Base-by-base conservation (phyloP, 768 basidiomycete genomes). In the Nidularia pulvinata region DNA sequence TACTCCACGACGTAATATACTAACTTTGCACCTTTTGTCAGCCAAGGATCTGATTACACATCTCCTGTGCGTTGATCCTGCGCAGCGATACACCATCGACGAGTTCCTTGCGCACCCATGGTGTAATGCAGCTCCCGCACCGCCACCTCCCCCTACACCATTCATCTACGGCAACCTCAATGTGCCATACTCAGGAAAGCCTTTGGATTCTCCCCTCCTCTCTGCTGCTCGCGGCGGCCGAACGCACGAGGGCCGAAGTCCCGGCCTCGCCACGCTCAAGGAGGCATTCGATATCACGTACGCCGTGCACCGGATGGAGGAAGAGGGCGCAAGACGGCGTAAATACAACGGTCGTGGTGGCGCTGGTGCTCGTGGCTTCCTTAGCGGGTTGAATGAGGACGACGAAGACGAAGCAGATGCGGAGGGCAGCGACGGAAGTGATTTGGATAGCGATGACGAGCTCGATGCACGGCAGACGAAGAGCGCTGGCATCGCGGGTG, bases 281-380 rank as follows among this genome's bases (percentile, higher is more conserved):
- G 97, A 98, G 67, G 95, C 97, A 3, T 98, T 99, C 70, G 97
- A 99, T 68, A 89, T 99, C 64, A 96, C 97, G 1, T 98, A 98
- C 69, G 96, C 97, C 3, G 97, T 99, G 0, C 97, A 99, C 69
- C 87, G 96, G 14, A 98, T 98, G 96, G 96, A 98, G 67, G 97
- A 99, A 69, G 97, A 99, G 70, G 96, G 95, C 11, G 91, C 91
- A 0, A 81, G 92, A 51, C 77, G 93, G 49, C 82, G 91, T 25
- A 93, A 89, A 46, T 90, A 89, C 70, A 86, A 90, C 51, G 88
- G 86, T 9, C 80, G 83, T 3, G 88, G 87, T 14, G 93, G 89
- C 32, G 89, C 86, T 0, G 95, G 94, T 19, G 73, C 74, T 3
- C 81, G 85, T 49, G 91, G 91, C 4, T 92, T 90, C 76, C 72